Evolutionary conservation across 352 stramenopile species (phyloP).

Genomic region (Pythium insidiosum): DNA sequence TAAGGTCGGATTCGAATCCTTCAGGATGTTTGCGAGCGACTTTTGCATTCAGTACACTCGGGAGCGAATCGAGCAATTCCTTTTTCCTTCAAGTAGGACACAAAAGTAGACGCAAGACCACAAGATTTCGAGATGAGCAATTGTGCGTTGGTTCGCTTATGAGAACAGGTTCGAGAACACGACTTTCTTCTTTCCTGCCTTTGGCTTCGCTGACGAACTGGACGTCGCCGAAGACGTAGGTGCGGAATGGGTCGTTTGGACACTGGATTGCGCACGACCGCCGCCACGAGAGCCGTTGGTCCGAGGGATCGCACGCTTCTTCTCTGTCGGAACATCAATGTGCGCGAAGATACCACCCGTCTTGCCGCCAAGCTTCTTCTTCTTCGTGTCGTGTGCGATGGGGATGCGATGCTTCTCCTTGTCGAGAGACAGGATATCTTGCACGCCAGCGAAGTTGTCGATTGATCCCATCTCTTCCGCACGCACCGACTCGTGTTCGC

Average conservation of each 20-base stretch:
- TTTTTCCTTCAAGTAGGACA: no score
- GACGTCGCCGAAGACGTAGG: neutral
- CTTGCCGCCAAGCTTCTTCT: slow-evolving; percentile 46
- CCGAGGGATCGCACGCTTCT: no score
- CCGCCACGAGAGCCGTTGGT: no score
- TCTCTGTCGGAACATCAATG: slow-evolving; percentile 55
- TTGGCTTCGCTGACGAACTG: slow-evolving; percentile 12
- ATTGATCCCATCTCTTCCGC: slow-evolving; percentile 74
- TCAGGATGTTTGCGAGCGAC: neutral
- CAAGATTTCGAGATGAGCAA: no score
- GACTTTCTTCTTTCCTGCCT: slow-evolving; percentile 65
- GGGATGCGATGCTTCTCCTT: slow-evolving; percentile 67
- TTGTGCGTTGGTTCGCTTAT: no score
- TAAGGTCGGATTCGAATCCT: no score
- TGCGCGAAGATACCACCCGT: slow-evolving; percentile 81
- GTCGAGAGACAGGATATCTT: slow-evolving; percentile 68
- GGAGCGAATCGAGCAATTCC: neutral
- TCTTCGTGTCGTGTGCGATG: slow-evolving; percentile 37
- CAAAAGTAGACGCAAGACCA: no score
- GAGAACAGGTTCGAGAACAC: slow-evolving; percentile 73
- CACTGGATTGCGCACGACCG: neutral
- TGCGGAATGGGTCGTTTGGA: neutral
- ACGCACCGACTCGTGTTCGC: slow-evolving; percentile 66
- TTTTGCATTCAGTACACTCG: neutral
- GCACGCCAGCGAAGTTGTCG: slow-evolving; percentile 80